Base-by-base conservation (phyloP, 1,139 yeast species). In the Spathaspora sp. region DNA sequence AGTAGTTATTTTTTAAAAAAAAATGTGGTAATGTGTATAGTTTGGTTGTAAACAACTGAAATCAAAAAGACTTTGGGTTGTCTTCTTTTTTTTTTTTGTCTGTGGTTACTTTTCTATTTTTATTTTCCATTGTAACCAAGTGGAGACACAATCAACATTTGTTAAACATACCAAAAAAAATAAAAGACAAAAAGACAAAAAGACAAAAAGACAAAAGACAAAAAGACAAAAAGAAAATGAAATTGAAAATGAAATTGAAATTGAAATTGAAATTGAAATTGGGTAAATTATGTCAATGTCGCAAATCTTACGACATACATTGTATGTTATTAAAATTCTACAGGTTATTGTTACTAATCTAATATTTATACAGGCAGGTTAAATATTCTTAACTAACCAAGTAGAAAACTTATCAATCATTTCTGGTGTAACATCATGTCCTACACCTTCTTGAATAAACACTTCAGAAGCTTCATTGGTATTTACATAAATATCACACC, bases 371-470 rank as follows among this genome's bases (percentile, higher is more conserved):
- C 23, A 20, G 23, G 23, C 23, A 20, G 7, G 7, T 38, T 49
- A 51, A 39, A 52, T 23, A 25, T 47, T 36, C 44, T 58, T 53
- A 7, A 54, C 60, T 39, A 72, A 59, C 76, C 76, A 74, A 10
- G 57, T 50, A 20, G 65, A 56, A 49, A 70, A 70, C 9, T 51
- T 52, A 25, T 66, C 67, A 39, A 70, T 48, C 78, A 74, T 72
- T 46, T 65, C 67, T 2, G 53, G 56, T 2, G 74, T 67, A 15
- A 63, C 65, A 24, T 63, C 68, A 53, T 74, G 80, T 2, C 70
- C 73, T 6, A 57, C 60, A 1, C 63, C 68, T n/a, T 62, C 60
- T 43, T 72, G 71, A 24, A 61, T 51, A 41, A 58, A 67, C 7
- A 59, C 52, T 16, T 57, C 66, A 8, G 68, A 51, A 24, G 48